Base-by-base conservation (phyloP, 768 basidiomycete species). In the Kwoniella shandongensis region DNA sequence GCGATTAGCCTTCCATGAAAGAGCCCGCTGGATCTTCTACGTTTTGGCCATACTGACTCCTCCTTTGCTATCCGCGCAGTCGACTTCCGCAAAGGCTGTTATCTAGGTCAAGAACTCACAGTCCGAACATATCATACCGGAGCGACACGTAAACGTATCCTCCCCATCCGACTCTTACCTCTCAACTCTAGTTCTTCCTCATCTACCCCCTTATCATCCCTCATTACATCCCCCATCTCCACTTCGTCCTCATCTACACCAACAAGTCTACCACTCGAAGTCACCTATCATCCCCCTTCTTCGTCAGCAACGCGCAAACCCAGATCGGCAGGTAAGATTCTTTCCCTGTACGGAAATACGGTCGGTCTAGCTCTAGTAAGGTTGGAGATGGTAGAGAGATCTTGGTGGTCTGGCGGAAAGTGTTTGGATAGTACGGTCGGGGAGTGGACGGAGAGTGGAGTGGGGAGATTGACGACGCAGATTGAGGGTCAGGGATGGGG, bases 101-200 rank as follows among this genome's bases (percentile, higher is more conserved):
- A 97, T 71, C 87, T 98, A 4, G 96, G 96, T 8, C 96, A 99
- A 80, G 96, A 98, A 69, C 81, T 98, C 38, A 97, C 93, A 0
- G 93, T 96, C 5, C 84, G 96, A 49, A 97, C 94, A 35, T 94
- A 94, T 76, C 91, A 97, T 74, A 97, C 88, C 5, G 96, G 96
- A 11, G 81, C 87, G 25, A 80, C 96, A 40, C 82, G 96, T 60
- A 98, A 97, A 76, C 85, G 96, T 12, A 88, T 93, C 29, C 78
- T 91, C 11, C 92, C 92, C 1, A 83, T 97, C n/a, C 63, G 79
- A 2, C 78, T 92, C 29, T 80, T 66, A 25, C 68, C 71, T 18
- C 29, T 59, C 23, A 25, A 48, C 26, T 12, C 12, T 61, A 51
- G 23, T 48, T 61, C 38, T 2, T 22, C 52, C 8, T 55, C 2